A percentile compares a stretch with the other conserved stretches of the same genome.
Conservation (phyloP, 169 alveolate species). For the Amoebophrya sp. region DNA sequence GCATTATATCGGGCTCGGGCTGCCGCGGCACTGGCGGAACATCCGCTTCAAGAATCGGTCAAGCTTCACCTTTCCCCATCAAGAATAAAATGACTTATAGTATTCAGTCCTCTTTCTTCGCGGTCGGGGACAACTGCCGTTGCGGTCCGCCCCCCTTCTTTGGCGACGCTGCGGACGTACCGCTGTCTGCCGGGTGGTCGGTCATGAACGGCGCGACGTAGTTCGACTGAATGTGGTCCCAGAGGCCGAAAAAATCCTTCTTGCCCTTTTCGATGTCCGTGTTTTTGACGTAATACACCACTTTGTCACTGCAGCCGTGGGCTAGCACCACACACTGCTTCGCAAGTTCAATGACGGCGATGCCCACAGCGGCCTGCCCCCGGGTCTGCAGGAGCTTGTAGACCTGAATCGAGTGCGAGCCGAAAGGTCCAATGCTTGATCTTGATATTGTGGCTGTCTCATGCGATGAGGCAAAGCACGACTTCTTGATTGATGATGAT, state of each 20-base stretch:
- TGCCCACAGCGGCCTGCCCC: neutral
- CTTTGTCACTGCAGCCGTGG: neutral
- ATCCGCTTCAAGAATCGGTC: too few relatives aligned
- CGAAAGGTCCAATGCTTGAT: neutral
- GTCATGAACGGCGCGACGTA: neutral
- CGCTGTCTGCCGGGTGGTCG: neutral
- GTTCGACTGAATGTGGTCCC: neutral
- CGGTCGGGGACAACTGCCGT: too few relatives aligned
- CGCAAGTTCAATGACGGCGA: neutral
- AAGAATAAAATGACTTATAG: too few relatives aligned
- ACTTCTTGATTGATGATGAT: too few relatives aligned
- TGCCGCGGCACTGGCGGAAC: too few relatives aligned
- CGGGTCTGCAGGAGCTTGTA: neutral
- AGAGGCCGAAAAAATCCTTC: neutral
- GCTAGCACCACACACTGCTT: neutral
- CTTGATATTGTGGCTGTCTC: neutral
- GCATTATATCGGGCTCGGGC: too few relatives aligned
- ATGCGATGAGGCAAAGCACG: neutral
- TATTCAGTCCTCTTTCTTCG: too few relatives aligned
- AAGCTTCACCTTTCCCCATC: too few relatives aligned
- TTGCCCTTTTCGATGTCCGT: neutral
- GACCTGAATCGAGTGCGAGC: too few relatives aligned
- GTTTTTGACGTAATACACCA: neutral
- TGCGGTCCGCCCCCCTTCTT: neutral
- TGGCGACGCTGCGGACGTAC: neutral